Evolutionary conservation across 2,329 filamentous ascomycete genomes (phyloP).

Genomic region (Botrytis paeoniae): DNA sequence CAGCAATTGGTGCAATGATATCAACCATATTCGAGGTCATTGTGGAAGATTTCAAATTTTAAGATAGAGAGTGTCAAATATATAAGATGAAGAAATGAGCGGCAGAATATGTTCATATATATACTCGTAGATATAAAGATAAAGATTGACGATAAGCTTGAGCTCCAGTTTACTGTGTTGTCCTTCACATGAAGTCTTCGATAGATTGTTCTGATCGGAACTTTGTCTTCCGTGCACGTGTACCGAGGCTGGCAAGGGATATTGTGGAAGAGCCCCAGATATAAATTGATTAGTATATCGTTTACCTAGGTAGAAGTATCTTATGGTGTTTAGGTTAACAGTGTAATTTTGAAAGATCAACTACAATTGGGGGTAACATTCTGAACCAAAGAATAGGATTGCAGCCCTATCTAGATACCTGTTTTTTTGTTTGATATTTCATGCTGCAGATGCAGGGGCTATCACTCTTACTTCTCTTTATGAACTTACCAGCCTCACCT

Average conservation of each 20-base stretch:
- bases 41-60: neutral
- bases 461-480: neutral
- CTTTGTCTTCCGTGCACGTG: neutral
- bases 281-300: too few relatives aligned
- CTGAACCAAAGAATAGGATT: too few relatives aligned
- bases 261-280: neutral
- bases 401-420: too few relatives aligned
- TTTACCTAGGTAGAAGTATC: too few relatives aligned
- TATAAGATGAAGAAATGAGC: neutral
- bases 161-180: neutral
- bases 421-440: too few relatives aligned
- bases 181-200: neutral
- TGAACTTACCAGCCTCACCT: neutral
- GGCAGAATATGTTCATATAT: neutral
- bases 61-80: neutral
- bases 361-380: too few relatives aligned
- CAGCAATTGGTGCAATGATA: constrained; percentile 25
- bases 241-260: constrained; percentile 3
- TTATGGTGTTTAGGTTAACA: too few relatives aligned
- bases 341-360: too few relatives aligned
- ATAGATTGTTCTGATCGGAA: neutral
- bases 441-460: neutral
- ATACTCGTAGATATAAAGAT: neutral
- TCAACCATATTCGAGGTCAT: constrained; percentile 16
- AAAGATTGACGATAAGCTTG: neutral